Evolutionary conservation across 306 rosid genomes (phyloP).

Genomic region (Nissolia schottii): DNA sequence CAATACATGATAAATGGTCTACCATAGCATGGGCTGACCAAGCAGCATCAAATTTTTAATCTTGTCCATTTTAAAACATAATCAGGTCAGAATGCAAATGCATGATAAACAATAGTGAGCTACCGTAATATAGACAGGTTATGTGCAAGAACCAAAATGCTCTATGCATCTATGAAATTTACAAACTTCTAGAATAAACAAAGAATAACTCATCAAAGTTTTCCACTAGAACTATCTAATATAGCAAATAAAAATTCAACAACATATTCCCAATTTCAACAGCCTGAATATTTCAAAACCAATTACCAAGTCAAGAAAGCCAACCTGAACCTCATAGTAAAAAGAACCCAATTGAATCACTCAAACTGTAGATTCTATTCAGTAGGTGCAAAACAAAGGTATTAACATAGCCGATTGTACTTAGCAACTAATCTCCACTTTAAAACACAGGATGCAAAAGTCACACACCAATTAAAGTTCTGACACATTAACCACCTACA

Average conservation of each 20-base stretch:
- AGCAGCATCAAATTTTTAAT: slow-evolving; percentile 2
- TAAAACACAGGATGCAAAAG: slow-evolving; percentile 25
- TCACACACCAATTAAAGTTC: slow-evolving; percentile 27
- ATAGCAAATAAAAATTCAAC: not conserved
- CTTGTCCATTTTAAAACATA: not conserved
- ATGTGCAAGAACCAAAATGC: slow-evolving; percentile 9
- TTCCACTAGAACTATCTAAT: too few species aligned
- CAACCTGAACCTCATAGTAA: slow-evolving; percentile 4
- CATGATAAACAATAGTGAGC: not conserved
- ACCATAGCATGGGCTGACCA: slow-evolving; percentile 6
- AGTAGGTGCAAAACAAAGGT: not conserved
- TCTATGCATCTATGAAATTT: not conserved
- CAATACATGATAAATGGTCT: not conserved
- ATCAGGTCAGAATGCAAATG: slow-evolving; percentile 6
- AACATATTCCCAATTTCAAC: not conserved
- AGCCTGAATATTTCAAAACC: not conserved
- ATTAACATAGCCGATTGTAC: slow-evolving; percentile 9
- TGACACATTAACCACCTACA: slow-evolving; percentile 54
- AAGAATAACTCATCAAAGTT: too few species aligned
- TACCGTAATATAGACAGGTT: not conserved
- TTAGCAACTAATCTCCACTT: too few species aligned
- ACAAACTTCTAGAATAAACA: slow-evolving; percentile 2
- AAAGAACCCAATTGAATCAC: slow-evolving; percentile 20
- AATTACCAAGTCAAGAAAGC: slow-evolving; percentile 18
- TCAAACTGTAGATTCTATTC: slow-evolving; percentile 12